phyloP scores from a whole-genome alignment of 139 green algal genomes.

The Chlorella sp. region DNA sequence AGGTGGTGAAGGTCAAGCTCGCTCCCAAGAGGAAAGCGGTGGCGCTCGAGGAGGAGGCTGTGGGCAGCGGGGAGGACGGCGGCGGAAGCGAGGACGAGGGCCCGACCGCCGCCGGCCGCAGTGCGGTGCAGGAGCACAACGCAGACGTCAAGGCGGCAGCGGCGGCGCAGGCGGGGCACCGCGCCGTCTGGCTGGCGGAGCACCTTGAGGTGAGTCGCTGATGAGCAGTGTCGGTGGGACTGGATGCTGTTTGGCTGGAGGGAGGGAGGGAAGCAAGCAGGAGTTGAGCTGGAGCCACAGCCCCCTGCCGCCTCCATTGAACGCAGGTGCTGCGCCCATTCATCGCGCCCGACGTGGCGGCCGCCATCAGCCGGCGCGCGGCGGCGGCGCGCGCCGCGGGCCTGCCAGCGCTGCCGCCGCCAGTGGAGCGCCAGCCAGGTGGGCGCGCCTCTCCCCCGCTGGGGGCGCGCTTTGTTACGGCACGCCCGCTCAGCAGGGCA shows the following conservation, averaged over 20 bases:
- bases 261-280: neutral
- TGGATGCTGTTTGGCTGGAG: no score
- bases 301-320: neutral
- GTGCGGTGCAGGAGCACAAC: slow-evolving; percentile 27
- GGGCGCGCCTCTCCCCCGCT: no score
- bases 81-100: neutral
- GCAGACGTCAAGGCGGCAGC: slow-evolving; percentile 2
- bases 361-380: slow-evolving; percentile 13
- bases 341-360: slow-evolving; percentile 38
- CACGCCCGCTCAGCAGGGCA: no score
- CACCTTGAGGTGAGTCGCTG: slow-evolving; percentile 50
- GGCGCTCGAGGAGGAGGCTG: neutral
- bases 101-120: neutral
- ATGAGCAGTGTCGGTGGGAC: neutral
- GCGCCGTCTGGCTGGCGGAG: slow-evolving; percentile 42
- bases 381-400: neutral
- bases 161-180: slow-evolving; percentile 9
- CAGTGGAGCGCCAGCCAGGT: slow-evolving; percentile 41
- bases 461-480: no score
- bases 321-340: slow-evolving; percentile 46
- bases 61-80: neutral
- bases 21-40: no score
- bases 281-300: no score
- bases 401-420: neutral
- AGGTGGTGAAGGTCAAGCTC: no score